Base-by-base conservation (phyloP, 805 yeast genomes). In the Sugiyamaella chiloensis region DNA sequence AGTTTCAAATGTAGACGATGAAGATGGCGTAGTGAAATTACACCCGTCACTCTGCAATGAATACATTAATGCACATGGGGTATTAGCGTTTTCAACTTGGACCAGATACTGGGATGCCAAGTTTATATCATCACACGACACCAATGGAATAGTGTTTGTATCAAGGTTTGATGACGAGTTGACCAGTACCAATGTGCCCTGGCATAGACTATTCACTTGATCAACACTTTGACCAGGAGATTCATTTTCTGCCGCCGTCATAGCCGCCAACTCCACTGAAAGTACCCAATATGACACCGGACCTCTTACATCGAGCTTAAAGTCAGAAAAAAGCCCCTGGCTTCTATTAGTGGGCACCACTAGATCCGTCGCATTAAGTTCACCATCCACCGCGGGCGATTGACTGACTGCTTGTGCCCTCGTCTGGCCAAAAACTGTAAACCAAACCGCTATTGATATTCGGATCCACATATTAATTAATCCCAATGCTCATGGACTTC, bases 61-160 rank as follows among this genome's bases (percentile, higher is more conserved):
- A 40, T 56, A 59, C 47, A 59, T 42, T 24, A 59, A 16, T 3
- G 55, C 51, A 42, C 61, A 58, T 1, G 51, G 51, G 19, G 56
- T 50, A 35, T 53, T 55, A 3, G 51, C 50, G 40, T 36, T 35
- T 20, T 44, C 40, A 20, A 55, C 42, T 16, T 42, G 19, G n/a
- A 47, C 39, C 17, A 59, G 52, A 32, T 54, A 35, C 14, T 34
- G 43, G 1, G 52, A 49, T n/a, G 57, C 55, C 42, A 36, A 19
- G 12, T 29, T 40, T 8, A 31, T 36, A 40, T 53, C 50, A 47
- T 59, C 62, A 43, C 62, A 59, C 12, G 49, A 16, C 7, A 59
- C 47, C 36, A 59, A 24, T 1, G 59, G 60, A 4, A 58, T 48
- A 30, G 40, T 39, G 31, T 46, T 42, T 48, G 52, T 47, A 35